Conservation (phyloP, 768 basidiomycete species). For the Boletus vinaceobasis region DNA sequence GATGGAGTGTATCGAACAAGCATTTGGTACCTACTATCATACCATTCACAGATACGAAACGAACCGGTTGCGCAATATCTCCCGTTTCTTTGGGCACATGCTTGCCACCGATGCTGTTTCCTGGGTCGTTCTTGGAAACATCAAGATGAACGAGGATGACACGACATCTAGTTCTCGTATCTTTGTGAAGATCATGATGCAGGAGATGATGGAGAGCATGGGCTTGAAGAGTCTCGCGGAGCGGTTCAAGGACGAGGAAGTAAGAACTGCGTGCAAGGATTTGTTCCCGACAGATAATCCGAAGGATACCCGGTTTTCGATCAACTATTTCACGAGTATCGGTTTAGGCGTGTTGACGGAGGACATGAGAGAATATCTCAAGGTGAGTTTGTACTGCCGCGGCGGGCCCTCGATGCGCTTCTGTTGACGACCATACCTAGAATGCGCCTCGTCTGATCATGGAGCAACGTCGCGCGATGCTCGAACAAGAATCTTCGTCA, state of each 20-base stretch:
- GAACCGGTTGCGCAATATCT: slow-evolving; percentile 95
- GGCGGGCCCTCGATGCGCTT: background rate
- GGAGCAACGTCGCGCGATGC: slow-evolving; percentile 88
- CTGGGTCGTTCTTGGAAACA: slow-evolving; percentile 79
- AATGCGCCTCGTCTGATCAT: slow-evolving; percentile 91
- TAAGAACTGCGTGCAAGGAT: slow-evolving; percentile 64
- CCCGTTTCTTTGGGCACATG: slow-evolving; percentile 94
- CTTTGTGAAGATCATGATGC: slow-evolving; percentile 95
- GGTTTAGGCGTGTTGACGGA: slow-evolving; percentile 89
- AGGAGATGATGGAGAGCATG: slow-evolving; percentile 93
- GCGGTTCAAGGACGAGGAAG: slow-evolving; percentile 84
- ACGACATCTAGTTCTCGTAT: slow-evolving; percentile 96
- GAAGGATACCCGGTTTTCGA: slow-evolving; percentile 92
- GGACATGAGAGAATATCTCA: slow-evolving; percentile 94
- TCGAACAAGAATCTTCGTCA: slow-evolving; percentile 61
- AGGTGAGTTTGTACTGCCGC: slow-evolving; percentile 48
- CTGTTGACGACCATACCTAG: slow-evolving; percentile 37
- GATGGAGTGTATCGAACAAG: slow-evolving; percentile 85
- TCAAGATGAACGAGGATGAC: slow-evolving; percentile 96
- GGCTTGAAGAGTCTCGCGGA: slow-evolving; percentile 84
- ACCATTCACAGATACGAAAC: slow-evolving; percentile 99
- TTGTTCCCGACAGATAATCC: slow-evolving; percentile 98
- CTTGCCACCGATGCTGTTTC: slow-evolving; percentile 83
- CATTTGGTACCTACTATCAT: slow-evolving; percentile 86
- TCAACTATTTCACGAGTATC: slow-evolving; percentile 98